Percentiles rank a stretch among this genome's conserved stretches.
Conservation (phyloP, 306 rosid genomes). For the Hippophae tibetana region DNA sequence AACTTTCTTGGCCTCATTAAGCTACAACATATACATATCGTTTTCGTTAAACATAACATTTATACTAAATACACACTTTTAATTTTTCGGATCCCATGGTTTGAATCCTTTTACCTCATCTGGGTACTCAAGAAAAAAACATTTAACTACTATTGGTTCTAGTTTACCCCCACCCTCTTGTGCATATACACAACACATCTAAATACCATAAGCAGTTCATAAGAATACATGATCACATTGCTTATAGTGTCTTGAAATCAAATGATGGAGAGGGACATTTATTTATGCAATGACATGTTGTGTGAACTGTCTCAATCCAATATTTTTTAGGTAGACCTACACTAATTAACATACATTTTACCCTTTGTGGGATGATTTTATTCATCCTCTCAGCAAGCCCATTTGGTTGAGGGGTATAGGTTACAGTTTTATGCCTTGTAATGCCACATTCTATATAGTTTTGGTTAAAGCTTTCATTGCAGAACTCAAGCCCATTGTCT, state of each 20-base stretch:
- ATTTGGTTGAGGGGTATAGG: not conserved
- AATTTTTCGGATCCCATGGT: not conserved
- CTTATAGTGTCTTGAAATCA: not conserved
- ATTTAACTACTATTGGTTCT: not conserved
- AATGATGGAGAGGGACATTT: not conserved
- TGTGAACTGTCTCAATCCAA: not conserved
- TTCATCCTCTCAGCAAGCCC: not conserved
- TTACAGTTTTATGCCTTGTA: not conserved
- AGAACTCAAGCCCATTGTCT: not conserved
- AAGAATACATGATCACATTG: not conserved
- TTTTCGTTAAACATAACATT: not conserved
- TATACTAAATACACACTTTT: not conserved
- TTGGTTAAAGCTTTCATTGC: not conserved
- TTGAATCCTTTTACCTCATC: not conserved
- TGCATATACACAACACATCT: not conserved
- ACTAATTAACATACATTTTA: not conserved
- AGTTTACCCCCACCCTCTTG: too few species aligned
- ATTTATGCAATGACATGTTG: not conserved
- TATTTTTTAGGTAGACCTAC: not conserved
- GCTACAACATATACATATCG: not conserved
- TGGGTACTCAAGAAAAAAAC: not conserved
- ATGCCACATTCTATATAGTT: not conserved
- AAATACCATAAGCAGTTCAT: not conserved
- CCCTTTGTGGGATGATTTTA: not conserved
- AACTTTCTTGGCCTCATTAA: too few species aligned